phyloP scores from a whole-genome alignment of 257 asterid genomes.

The Jasminum sambac region DNA sequence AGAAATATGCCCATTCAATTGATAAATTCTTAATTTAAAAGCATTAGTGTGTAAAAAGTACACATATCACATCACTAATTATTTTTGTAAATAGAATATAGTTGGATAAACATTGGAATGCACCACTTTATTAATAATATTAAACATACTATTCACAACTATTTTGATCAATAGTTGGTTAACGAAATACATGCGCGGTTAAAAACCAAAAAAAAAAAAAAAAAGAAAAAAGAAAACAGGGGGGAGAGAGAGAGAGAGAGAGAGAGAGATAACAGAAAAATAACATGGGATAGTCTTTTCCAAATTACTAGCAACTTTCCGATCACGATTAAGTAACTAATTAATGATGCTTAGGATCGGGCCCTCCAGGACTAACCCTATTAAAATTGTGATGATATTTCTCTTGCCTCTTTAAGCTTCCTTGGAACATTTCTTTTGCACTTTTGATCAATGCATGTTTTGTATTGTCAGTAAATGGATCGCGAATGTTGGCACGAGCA shows the following conservation, averaged over 20 bases:
- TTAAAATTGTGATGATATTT: conserved; percentile 5
- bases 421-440: conserved; percentile 15
- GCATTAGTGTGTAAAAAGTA: too few species aligned
- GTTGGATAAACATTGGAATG: too few species aligned
- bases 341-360: not conserved
- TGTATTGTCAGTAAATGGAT: not conserved
- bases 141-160: not conserved
- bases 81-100: too few species aligned
- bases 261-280: too few species aligned
- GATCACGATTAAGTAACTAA: too few species aligned
- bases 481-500: conserved; percentile 15
- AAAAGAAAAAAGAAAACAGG: too few species aligned
- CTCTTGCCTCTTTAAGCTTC: not conserved
- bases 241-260: too few species aligned
- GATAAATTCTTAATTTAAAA: too few species aligned
- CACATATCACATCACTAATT: too few species aligned
- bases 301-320: not conserved
- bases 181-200: not conserved
- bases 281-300: not conserved
- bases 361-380: too few species aligned
- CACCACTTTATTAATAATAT: not conserved
- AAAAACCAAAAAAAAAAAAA: not conserved
- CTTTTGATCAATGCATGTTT: conserved; percentile 7
- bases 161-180: not conserved
- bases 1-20: too few species aligned